A percentile compares a stretch with the other conserved stretches of the same genome.
These are phyloP conservation scores for Leucogyrophana mollusca DNA, from an alignment of 768 basidiomycete species.

Conservation along the genomic window DNA sequence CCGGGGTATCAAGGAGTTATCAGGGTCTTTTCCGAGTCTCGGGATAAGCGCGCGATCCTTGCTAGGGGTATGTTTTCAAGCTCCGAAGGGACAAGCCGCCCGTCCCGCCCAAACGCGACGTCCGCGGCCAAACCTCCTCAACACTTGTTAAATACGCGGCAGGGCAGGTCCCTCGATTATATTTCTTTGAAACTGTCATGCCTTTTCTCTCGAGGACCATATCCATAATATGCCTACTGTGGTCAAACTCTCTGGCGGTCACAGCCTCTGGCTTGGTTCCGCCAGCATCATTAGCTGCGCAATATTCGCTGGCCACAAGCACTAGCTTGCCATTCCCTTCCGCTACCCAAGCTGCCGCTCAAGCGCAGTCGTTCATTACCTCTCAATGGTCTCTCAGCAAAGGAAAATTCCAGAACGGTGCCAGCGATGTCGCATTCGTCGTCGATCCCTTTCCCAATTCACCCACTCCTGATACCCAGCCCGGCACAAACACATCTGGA, in stretches of 20 bases:
- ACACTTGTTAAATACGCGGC: neutral
- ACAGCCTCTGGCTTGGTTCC: constrained; percentile 4
- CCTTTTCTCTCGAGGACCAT: neutral
- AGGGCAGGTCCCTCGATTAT: constrained; percentile 5
- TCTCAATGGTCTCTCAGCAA: constrained; percentile 62
- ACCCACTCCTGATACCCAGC: constrained; percentile 33
- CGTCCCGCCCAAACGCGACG: neutral
- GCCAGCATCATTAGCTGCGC: constrained; percentile 39
- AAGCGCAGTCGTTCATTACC: constrained; percentile 50
- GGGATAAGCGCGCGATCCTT: too few species aligned
- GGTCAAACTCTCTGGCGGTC: neutral
- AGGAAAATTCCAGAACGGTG: constrained; percentile 58
- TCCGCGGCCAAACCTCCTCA: neutral
- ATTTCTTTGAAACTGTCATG: neutral
- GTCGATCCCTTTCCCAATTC: constrained; percentile 62
- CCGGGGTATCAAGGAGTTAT: too few species aligned
- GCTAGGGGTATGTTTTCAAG: too few species aligned
- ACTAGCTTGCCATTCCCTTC: constrained; percentile 66
- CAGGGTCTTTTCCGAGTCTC: too few species aligned
- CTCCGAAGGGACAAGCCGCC: neutral
- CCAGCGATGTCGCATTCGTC: constrained; percentile 58
- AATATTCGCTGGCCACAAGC: constrained; percentile 56
- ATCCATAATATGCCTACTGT: neutral
- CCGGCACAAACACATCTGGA: constrained; percentile 23
- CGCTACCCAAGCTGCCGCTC: constrained; percentile 48